A percentile compares a stretch with the other conserved stretches of the same genome.
Conservation (phyloP, 495 filamentous ascomycete genomes). For the Beverwykella pulmonaria region DNA sequence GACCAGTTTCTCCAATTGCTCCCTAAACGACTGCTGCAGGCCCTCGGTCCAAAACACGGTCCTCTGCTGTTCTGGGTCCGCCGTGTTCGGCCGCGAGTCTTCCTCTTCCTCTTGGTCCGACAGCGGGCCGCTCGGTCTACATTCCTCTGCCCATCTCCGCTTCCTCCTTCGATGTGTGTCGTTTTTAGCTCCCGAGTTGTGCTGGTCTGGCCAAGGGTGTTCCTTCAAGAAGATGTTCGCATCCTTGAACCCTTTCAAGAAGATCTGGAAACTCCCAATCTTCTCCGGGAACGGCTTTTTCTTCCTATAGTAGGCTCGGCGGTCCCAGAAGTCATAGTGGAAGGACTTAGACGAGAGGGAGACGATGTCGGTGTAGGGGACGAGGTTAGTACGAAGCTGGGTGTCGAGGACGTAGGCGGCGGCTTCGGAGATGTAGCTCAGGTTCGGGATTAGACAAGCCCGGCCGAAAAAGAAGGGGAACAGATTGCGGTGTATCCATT, state of each 20-base stretch:
- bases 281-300: conserved; percentile 88
- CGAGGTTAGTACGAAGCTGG: conserved; percentile 84
- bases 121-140: conserved; percentile 68
- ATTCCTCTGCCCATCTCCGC: conserved; percentile 81
- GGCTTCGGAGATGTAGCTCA: conserved; percentile 98
- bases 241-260: conserved; percentile 94
- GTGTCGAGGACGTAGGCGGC: conserved; percentile 93
- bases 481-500: conserved; percentile 57
- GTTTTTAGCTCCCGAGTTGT: conserved; percentile 72
- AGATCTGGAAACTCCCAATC: conserved; percentile 94
- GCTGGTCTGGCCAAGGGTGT: conserved; percentile 97
- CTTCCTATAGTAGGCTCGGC: conserved; percentile 82
- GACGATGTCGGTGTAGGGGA: conserved; percentile 95
- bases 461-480: conserved; percentile 97
- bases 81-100: conserved; percentile 48
- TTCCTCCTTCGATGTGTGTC: conserved; percentile 62
- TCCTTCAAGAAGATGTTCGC: conserved; percentile 93
- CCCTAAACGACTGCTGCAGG: conserved; percentile 88
- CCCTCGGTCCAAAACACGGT: conserved; percentile 84
- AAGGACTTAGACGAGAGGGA: conserved; percentile 95
- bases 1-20: conserved; percentile 95
- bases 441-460: conserved; percentile 94
- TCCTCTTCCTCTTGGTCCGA: conserved; percentile 74
- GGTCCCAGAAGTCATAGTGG: conserved; percentile 96
- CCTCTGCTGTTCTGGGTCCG: conserved; percentile 53